These are phyloP conservation scores for Phytophthora fragariaefolia DNA, from an alignment of 352 stramenopile species.

Conservation along the genomic window DNA sequence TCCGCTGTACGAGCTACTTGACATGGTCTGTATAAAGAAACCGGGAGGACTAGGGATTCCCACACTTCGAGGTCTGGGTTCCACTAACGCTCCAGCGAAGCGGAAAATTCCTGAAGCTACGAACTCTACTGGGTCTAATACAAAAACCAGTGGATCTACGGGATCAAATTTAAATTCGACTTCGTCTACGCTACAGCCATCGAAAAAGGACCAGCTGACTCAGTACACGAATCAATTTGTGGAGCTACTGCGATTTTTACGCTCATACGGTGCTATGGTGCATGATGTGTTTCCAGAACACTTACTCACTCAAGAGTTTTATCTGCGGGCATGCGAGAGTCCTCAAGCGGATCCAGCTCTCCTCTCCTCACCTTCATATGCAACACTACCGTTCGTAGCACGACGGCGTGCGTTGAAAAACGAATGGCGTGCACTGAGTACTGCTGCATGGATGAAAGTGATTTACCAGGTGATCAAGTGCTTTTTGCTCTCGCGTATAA, in stretches of 20 bases:
- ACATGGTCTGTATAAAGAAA: slow-evolving; percentile 91
- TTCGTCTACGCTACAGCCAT: slow-evolving; percentile 19
- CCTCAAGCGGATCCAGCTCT: slow-evolving; percentile 56
- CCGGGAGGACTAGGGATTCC: slow-evolving; percentile 45
- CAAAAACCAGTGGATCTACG: slow-evolving; percentile 6
- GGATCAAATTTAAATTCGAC: background rate
- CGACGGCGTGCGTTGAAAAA: slow-evolving; percentile 57
- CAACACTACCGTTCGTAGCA: slow-evolving; percentile 59
- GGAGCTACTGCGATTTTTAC: slow-evolving; percentile 92
- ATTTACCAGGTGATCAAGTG: slow-evolving; percentile 93
- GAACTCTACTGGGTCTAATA: background rate
- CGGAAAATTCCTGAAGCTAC: slow-evolving; percentile 15
- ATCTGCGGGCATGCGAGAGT: slow-evolving; percentile 81
- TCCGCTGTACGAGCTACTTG: slow-evolving; percentile 89
- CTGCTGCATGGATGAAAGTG: slow-evolving; percentile 84
- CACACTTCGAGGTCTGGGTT: slow-evolving; percentile 29
- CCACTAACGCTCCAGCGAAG: slow-evolving; percentile 14
- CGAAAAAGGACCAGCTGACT: slow-evolving; percentile 65
- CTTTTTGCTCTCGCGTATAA: slow-evolving; percentile 92
- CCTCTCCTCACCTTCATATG: slow-evolving; percentile 44
- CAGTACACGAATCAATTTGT: slow-evolving; percentile 79
- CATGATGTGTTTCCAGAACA: slow-evolving; percentile 87
- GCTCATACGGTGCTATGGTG: slow-evolving; percentile 91
- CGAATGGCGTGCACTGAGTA: slow-evolving; percentile 62
- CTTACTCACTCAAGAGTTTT: slow-evolving; percentile 80